A percentile compares a stretch with the other conserved stretches of the same genome.
Evolutionary conservation across 1,139 yeast genomes (phyloP).

Genomic region (Pichia sp.): DNA sequence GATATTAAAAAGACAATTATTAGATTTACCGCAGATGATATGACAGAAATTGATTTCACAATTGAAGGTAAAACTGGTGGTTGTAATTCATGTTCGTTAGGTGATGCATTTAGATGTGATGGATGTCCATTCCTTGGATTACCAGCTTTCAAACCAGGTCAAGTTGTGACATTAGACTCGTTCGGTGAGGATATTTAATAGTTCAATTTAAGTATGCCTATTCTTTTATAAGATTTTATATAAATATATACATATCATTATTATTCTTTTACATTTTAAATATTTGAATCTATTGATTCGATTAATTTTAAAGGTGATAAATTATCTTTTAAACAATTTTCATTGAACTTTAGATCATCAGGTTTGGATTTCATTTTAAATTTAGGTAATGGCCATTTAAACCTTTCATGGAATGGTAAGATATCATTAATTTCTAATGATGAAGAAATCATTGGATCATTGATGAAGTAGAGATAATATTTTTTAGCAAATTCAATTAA

Average conservation of each 20-base stretch:
- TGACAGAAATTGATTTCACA: constrained; percentile 88
- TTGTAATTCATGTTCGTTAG: constrained; percentile 93
- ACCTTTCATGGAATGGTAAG: constrained; percentile 3
- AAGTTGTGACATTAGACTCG: constrained; percentile 48
- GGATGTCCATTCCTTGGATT: constrained; percentile 96
- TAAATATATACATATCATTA: neutral
- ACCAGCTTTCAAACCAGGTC: constrained; percentile 98
- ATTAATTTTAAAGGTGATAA: constrained; percentile 8
- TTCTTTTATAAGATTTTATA: no score
- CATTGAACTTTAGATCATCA: neutral
- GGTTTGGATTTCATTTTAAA: neutral
- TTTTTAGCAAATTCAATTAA: constrained; percentile 16
- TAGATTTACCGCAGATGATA: constrained; percentile 56
- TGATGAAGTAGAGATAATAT: constrained; percentile 15
- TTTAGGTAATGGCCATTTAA: constrained; percentile 12
- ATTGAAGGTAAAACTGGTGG: constrained; percentile 93
- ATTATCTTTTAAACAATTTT: constrained; percentile 4
- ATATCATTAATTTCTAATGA: constrained; percentile 2
- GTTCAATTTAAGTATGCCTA: neutral
- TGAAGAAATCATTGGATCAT: constrained; percentile 3
- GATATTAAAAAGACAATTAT: constrained; percentile 29
- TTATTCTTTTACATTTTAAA: neutral
- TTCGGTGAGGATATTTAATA: constrained; percentile 39
- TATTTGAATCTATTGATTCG: neutral
- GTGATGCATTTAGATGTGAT: constrained; percentile 97